Conservation (phyloP, 352 stramenopile genomes). For the Globisporangium camurandrum region DNA sequence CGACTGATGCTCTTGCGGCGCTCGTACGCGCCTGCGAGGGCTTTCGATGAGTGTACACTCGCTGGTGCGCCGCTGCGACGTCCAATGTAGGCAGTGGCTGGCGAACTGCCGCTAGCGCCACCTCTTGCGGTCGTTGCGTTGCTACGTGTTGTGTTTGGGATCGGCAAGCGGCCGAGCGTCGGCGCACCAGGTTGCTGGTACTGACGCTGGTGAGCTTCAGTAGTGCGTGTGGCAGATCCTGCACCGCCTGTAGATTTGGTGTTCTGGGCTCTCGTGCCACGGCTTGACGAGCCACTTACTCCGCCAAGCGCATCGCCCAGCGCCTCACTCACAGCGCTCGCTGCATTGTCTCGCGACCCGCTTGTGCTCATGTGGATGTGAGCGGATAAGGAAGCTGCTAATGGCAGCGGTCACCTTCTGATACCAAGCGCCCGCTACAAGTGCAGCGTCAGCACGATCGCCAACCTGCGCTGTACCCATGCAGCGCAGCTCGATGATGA, state of each 20-base stretch:
- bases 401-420: too few species aligned
- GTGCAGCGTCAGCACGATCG: neutral
- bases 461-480: too few species aligned
- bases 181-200: neutral
- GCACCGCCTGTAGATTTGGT: neutral
- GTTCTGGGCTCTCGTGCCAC: too few species aligned
- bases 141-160: too few species aligned
- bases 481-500: too few species aligned
- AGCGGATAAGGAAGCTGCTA: neutral
- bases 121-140: too few species aligned
- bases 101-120: neutral
- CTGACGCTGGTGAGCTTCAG: neutral
- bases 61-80: neutral
- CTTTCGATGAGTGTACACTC: neutral
- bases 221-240: neutral
- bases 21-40: neutral
- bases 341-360: slow-evolving; percentile 1
- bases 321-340: slow-evolving; percentile 32
- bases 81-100: neutral
- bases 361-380: slow-evolving; percentile 1
- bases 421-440: too few species aligned
- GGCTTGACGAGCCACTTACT: neutral
- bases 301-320: slow-evolving; percentile 15
- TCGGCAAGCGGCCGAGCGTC: neutral
- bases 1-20: neutral